phyloP scores from a whole-genome alignment of 768 basidiomycete genomes.

The Boletus rubroflammeus region DNA sequence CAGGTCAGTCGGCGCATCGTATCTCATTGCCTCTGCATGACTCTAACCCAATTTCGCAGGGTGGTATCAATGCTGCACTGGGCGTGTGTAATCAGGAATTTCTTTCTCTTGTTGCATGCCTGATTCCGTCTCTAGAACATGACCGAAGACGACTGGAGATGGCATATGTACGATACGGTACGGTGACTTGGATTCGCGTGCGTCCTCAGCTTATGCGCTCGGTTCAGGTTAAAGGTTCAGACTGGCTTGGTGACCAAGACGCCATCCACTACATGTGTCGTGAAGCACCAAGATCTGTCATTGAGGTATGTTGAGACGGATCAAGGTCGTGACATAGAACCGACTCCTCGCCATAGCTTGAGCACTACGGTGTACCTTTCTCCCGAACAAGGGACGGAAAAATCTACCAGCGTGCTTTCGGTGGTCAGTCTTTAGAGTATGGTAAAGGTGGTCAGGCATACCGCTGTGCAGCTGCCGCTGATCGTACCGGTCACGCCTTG shows the following conservation, averaged over 20 bases:
- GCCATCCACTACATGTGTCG: slow-evolving; percentile 99
- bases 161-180: slow-evolving; percentile 98
- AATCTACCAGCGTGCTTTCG: slow-evolving; percentile 99
- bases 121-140: slow-evolving; percentile 61
- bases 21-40: background rate
- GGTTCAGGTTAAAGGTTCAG: slow-evolving; percentile 90
- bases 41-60: slow-evolving; percentile 42
- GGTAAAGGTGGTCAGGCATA: slow-evolving; percentile 99
- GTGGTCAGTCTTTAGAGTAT: slow-evolving; percentile 94
- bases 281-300: slow-evolving; percentile 90
- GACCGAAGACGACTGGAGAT: slow-evolving; percentile 99
- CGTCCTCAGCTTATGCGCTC: slow-evolving; percentile 14
- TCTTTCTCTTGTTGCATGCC: slow-evolving; percentile 5
- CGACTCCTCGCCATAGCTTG: slow-evolving; percentile 55
- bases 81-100: slow-evolving; percentile 53
- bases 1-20: slow-evolving; percentile 51
- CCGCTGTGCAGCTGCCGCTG: slow-evolving; percentile 97
- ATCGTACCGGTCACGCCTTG: slow-evolving; percentile 97
- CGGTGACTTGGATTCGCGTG: slow-evolving; percentile 26
- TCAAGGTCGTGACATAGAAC: background rate
- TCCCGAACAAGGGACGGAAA: slow-evolving; percentile 98
- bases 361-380: slow-evolving; percentile 98
- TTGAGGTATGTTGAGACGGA: slow-evolving; percentile 57
- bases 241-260: slow-evolving; percentile 99
- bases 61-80: slow-evolving; percentile 97